phyloP scores from a whole-genome alignment of 2,329 filamentous ascomycete species.

The Gaeumannomyces sp. region DNA sequence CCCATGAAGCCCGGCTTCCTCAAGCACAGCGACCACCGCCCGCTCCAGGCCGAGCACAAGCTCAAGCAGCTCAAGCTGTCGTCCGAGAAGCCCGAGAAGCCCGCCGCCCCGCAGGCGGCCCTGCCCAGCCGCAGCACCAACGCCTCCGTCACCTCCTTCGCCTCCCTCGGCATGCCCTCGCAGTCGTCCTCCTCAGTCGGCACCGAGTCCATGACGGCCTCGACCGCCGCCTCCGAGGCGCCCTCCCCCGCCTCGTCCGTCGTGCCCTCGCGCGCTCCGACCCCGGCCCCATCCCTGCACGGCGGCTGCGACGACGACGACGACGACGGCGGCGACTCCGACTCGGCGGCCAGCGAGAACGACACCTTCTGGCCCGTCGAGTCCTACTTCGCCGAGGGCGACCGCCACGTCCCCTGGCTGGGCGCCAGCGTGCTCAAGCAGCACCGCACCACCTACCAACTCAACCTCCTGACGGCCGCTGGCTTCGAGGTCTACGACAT shows the following conservation, averaged over 20 bases:
- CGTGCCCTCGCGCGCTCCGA: background rate
- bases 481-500: conserved; percentile 33
- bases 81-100: conserved; percentile 10
- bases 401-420: conserved; percentile 35
- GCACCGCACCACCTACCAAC: conserved; percentile 39
- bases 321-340: too few relatives aligned
- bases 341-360: conserved; percentile 8
- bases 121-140: background rate
- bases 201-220: background rate
- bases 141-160: background rate
- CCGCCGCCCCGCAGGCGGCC: too few relatives aligned
- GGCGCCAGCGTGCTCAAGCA: conserved; percentile 37
- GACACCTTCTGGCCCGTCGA: conserved; percentile 34
- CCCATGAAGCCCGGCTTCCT: conserved; percentile 26
- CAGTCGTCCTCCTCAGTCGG: background rate
- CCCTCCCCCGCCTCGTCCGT: background rate
- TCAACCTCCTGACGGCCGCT: conserved; percentile 25
- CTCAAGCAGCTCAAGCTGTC: background rate
- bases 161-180: background rate
- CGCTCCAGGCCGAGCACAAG: too few relatives aligned
- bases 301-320: background rate
- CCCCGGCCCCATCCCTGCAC: background rate
- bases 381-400: conserved; percentile 35
- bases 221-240: background rate
- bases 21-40: background rate